Evolutionary conservation across 306 rosid genomes (phyloP).

Genomic region (Cucurbita argyrosperma): DNA sequence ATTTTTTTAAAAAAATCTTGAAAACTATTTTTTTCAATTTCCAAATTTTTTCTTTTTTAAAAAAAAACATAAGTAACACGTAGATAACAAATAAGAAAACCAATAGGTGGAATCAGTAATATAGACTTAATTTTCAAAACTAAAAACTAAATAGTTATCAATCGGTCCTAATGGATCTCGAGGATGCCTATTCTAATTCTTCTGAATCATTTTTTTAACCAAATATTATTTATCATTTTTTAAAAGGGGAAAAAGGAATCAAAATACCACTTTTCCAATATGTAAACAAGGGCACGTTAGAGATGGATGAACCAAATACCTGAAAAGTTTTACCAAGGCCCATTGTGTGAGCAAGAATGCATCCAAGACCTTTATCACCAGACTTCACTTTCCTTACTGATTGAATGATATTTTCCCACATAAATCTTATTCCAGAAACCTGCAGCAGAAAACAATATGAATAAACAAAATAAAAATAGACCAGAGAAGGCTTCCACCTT

Average conservation of each 20-base stretch:
- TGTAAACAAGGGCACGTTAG: background rate
- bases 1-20: too few species aligned
- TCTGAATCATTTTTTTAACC: background rate
- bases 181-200: background rate
- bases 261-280: background rate
- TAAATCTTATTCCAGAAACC: slow-evolving; percentile 79
- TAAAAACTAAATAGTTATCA: too few species aligned
- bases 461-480: background rate
- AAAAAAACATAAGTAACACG: too few species aligned
- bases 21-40: too few species aligned
- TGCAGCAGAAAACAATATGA: slow-evolving; percentile 19
- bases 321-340: slow-evolving; percentile 98
- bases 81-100: too few species aligned
- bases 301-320: slow-evolving; percentile 29
- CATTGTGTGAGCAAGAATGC: slow-evolving; percentile 97
- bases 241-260: background rate
- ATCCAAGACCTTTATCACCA: slow-evolving; percentile 97
- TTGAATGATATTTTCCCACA: slow-evolving; percentile 98
- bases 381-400: slow-evolving; percentile 75
- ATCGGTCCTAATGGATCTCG: background rate
- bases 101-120: too few species aligned
- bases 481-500: background rate
- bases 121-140: too few species aligned
- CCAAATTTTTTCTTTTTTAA: too few species aligned
- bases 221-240: background rate